These are phyloP conservation scores for Colletotrichum godetiae DNA, from an alignment of 2,329 filamentous ascomycete species.

Conservation along the genomic window DNA sequence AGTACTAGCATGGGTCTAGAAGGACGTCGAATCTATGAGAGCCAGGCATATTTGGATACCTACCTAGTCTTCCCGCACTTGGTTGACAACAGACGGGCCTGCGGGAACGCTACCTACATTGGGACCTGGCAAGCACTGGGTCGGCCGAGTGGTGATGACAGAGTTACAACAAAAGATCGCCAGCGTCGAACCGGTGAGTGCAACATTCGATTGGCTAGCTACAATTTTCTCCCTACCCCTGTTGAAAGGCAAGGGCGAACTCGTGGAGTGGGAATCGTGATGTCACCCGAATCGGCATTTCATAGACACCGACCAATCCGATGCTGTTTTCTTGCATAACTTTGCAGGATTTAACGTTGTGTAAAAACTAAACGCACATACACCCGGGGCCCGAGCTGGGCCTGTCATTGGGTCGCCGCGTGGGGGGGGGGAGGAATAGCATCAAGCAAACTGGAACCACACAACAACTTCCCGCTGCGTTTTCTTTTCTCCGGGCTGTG, in stretches of 20 bases:
- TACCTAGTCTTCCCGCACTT: neutral
- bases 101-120: neutral
- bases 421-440: neutral
- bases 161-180: neutral
- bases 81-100: neutral
- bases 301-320: slow-evolving; percentile 7
- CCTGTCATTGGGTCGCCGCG: slow-evolving; percentile 1
- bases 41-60: neutral
- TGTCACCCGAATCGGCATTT: slow-evolving; percentile 23
- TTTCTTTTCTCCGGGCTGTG: slow-evolving; percentile 25
- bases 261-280: slow-evolving; percentile 19
- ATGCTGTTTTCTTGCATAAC: slow-evolving; percentile 8
- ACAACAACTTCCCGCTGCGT: neutral
- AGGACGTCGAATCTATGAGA: neutral
- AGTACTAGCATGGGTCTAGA: neutral
- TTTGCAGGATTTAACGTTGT: slow-evolving; percentile 13
- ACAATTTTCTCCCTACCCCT: neutral
- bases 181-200: neutral
- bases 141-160: neutral
- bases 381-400: neutral
- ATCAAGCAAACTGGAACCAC: neutral
- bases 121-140: neutral
- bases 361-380: neutral
- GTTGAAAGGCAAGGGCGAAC: neutral
- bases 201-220: slow-evolving; percentile 15